phyloP scores from a whole-genome alignment of 768 basidiomycete species.

The Leccinum longicurvipes region DNA sequence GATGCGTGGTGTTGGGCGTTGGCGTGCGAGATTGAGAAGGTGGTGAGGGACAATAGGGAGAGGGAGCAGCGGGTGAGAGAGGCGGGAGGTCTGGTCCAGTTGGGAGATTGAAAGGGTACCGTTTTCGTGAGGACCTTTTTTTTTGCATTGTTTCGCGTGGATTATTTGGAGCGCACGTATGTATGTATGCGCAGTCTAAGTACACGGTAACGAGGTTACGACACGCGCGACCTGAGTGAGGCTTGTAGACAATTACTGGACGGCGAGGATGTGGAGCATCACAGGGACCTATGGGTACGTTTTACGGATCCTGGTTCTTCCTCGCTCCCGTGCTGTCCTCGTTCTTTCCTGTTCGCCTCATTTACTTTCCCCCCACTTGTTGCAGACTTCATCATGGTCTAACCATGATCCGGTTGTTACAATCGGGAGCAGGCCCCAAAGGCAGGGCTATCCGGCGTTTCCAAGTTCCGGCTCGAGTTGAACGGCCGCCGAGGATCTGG shows the following conservation, averaged over 20 bases:
- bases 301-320: neutral
- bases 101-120: constrained; percentile 18
- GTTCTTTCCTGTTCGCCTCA: neutral
- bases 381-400: neutral
- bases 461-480: neutral
- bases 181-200: neutral
- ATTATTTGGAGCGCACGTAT: neutral
- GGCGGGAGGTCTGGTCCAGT: constrained; percentile 52
- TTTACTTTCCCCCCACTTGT: neutral
- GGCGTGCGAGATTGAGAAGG: constrained; percentile 84
- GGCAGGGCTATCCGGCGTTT: neutral
- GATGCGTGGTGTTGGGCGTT: constrained; percentile 96
- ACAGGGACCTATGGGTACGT: neutral
- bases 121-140: neutral
- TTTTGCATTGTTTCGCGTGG: neutral
- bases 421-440: neutral
- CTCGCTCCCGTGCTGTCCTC: neutral
- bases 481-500: neutral
- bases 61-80: constrained; percentile 67
- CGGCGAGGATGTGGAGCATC: neutral
- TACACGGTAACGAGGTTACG: neutral
- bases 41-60: constrained; percentile 56
- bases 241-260: neutral
- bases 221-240: neutral
- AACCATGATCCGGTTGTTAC: neutral